Percentiles rank a stretch among this genome's conserved stretches.
phyloP scores from a whole-genome alignment of 148 eudicot genomes.

The Hydrangea macrophylla region DNA sequence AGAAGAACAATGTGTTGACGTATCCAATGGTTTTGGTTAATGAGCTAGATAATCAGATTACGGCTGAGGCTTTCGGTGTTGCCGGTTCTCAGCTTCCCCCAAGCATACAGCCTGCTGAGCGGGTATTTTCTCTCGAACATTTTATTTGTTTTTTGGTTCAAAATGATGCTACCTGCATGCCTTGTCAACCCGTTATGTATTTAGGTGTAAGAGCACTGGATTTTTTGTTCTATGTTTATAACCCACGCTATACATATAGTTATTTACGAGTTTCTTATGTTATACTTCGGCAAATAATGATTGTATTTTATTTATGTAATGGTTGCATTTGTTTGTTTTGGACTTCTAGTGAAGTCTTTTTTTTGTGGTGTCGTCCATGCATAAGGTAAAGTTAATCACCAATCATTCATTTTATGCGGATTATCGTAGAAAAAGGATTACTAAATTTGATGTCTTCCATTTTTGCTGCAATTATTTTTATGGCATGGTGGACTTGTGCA shows the following conservation, averaged over 20 bases:
- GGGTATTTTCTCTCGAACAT: constrained; percentile 18
- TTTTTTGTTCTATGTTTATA: neutral
- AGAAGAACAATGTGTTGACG: constrained; percentile 17
- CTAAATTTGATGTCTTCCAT: too few species aligned
- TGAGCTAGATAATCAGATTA: constrained; percentile 13
- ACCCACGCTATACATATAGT: neutral
- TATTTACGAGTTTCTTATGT: neutral
- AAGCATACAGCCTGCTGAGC: constrained; percentile 15
- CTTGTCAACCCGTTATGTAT: neutral
- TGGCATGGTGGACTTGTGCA: constrained; percentile 18
- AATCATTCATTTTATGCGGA: neutral
- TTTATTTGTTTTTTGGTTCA: neutral
- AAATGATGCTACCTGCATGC: neutral
- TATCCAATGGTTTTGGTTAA: constrained; percentile 14
- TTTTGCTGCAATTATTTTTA: too few species aligned
- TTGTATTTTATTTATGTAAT: too few species aligned
- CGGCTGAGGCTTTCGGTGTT: constrained; percentile 8
- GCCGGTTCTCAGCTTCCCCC: constrained; percentile 16
- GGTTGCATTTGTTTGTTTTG: too few species aligned
- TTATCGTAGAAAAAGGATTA: too few species aligned
- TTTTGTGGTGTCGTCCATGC: too few species aligned
- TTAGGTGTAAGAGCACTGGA: neutral
- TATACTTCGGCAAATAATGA: neutral
- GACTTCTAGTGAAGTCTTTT: too few species aligned
- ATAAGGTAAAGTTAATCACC: neutral